These are phyloP conservation scores for Xylaria hypoxylon DNA, from an alignment of 2,329 filamentous ascomycete genomes.

Conservation along the genomic window DNA sequence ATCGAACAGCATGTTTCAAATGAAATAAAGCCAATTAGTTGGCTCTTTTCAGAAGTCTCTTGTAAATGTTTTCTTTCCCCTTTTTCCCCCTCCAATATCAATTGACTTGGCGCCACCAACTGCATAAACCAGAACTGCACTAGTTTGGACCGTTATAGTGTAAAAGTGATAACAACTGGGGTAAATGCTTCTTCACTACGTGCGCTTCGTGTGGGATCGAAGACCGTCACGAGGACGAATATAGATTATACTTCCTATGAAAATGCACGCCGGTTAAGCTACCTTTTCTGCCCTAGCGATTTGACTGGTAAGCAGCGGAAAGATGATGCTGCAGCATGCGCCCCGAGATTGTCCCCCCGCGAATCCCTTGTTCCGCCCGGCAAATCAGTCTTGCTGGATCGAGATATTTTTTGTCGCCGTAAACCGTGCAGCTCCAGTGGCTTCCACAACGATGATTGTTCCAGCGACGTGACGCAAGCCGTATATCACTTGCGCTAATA, in stretches of 20 bases:
- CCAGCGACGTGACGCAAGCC: conserved; percentile 20
- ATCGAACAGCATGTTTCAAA: conserved; percentile 2
- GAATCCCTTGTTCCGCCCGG: conserved; percentile 22
- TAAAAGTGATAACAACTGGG: conserved; percentile 8
- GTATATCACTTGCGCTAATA: conserved; percentile 12
- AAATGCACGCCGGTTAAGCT: conserved; percentile 32
- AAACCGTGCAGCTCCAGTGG: background rate
- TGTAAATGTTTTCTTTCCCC: background rate
- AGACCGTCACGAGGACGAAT: conserved; percentile 31
- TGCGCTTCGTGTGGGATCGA: conserved; percentile 27
- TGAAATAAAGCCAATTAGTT: background rate
- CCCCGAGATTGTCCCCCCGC: conserved; percentile 26
- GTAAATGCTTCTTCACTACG: conserved; percentile 21
- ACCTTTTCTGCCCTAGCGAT: conserved; percentile 18
- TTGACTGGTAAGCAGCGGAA: conserved; percentile 21
- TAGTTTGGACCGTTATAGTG: conserved; percentile 7
- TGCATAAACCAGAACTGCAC: background rate
- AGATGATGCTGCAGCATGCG: conserved; percentile 27
- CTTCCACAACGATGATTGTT: conserved; percentile 4
- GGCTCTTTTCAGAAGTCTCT: background rate
- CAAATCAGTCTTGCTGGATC: conserved; percentile 14
- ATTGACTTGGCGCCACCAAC: background rate
- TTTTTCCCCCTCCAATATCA: background rate
- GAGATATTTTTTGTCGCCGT: background rate
- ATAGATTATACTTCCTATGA: conserved; percentile 28